Evolutionary conservation across 2,329 filamentous ascomycete genomes (phyloP).

Genomic region (Fusarium chuoi): DNA sequence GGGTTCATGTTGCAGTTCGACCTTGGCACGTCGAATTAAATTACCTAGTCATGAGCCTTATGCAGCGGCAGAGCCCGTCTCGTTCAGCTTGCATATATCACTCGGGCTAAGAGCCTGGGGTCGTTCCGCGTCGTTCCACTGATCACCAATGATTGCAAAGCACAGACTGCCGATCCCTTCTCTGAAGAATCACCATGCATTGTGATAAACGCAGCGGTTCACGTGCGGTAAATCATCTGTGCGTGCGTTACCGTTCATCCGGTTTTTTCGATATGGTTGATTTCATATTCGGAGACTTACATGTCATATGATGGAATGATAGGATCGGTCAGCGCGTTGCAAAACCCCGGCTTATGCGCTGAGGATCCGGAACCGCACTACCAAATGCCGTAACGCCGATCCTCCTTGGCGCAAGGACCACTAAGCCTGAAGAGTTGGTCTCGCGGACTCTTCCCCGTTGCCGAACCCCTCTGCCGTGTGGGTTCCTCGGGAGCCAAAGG

Average conservation of each 20-base stretch:
- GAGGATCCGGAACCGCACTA: background rate
- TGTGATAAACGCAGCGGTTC: background rate
- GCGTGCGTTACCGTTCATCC: background rate
- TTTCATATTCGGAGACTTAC: background rate
- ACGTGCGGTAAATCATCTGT: background rate
- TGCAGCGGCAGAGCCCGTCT: background rate
- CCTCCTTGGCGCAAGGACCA: background rate
- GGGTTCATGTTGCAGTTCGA: background rate
- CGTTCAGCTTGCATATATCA: background rate
- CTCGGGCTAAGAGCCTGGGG: background rate
- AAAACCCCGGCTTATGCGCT: background rate
- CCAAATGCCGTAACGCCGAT: conserved; percentile 4
- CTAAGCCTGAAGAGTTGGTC: background rate
- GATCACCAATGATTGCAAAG: background rate
- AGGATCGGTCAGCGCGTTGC: background rate
- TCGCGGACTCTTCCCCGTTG: background rate
- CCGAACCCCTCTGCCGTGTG: background rate
- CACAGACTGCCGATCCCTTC: conserved; percentile 1
- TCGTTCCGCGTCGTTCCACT: background rate
- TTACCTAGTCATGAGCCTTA: background rate
- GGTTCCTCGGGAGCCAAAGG: background rate
- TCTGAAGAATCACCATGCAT: background rate
- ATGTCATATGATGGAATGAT: background rate
- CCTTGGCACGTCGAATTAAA: background rate
- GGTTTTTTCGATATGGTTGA: background rate